phyloP scores from a whole-genome alignment of 768 basidiomycete genomes.

The Kwoniella mangroviensis region DNA sequence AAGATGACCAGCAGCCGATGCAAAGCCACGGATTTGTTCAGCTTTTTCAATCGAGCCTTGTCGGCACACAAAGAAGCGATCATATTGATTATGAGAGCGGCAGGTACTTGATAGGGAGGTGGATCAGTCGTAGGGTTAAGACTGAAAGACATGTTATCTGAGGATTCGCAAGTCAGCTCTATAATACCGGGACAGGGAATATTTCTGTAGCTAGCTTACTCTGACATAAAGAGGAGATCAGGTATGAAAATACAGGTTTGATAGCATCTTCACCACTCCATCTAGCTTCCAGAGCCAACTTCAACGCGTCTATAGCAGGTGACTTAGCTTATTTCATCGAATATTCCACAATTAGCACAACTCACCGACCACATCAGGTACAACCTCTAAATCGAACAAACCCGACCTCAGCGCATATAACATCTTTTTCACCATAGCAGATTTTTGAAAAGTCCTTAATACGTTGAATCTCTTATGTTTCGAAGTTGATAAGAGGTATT shows the following conservation, averaged over 20 bases:
- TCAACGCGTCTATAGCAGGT: conserved; percentile 33
- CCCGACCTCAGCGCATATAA: conserved; percentile 81
- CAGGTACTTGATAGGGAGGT: conserved; percentile 43
- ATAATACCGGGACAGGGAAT: conserved; percentile 49
- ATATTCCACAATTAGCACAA: not conserved
- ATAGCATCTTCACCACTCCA: conserved; percentile 60
- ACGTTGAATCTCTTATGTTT: conserved; percentile 77
- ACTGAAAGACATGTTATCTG: conserved; percentile 28
- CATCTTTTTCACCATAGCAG: conserved; percentile 72
- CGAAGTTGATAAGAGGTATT: conserved; percentile 72
- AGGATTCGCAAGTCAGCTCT: not conserved
- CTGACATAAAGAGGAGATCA: conserved; percentile 75
- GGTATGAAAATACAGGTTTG: conserved; percentile 82
- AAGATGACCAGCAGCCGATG: conserved; percentile 79
- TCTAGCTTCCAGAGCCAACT: conserved; percentile 38
- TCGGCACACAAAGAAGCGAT: conserved; percentile 70
- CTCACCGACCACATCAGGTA: conserved; percentile 64
- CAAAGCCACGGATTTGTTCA: conserved; percentile 73
- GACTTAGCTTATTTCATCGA: not conserved
- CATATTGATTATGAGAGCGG: conserved; percentile 64
- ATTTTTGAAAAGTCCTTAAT: conserved; percentile 72
- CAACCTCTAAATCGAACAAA: conserved; percentile 71
- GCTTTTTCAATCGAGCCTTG: conserved; percentile 67
- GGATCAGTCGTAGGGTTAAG: conserved; percentile 26
- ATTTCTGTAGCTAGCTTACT: conserved; percentile 63